phyloP scores from a whole-genome alignment of 2,329 filamentous ascomycete species.

The Chaetomium olivaceum region DNA sequence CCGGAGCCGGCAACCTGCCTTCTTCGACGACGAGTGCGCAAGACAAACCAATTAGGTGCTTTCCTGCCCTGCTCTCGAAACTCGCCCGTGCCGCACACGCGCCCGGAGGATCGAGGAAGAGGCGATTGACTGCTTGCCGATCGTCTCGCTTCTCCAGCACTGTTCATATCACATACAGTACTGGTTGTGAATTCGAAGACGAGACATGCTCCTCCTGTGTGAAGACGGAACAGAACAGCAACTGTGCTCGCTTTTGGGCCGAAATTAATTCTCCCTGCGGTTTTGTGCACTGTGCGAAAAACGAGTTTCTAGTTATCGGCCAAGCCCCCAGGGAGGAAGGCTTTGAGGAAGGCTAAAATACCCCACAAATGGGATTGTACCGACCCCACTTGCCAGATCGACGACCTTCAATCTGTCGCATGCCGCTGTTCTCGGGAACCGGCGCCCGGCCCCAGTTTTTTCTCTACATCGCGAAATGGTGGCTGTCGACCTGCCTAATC shows the following conservation, averaged over 20 bases:
- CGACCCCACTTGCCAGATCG: conserved; percentile 18
- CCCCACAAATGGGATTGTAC: background rate
- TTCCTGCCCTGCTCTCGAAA: background rate
- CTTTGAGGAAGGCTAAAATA: conserved; percentile 6
- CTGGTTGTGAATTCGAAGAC: background rate
- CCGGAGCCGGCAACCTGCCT: conserved; percentile 20
- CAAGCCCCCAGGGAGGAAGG: background rate
- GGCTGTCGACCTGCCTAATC: conserved; percentile 34
- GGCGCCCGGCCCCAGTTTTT: conserved; percentile 5
- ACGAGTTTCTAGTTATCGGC: background rate
- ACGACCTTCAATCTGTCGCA: conserved; percentile 11
- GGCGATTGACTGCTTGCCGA: background rate
- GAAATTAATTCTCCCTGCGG: background rate
- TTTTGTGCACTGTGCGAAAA: conserved; percentile 9
- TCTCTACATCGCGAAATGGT: conserved; percentile 14
- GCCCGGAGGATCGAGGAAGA: background rate
- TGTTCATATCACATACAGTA: background rate
- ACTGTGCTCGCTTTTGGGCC: background rate
- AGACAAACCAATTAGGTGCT: conserved; percentile 5
- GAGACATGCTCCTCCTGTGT: background rate
- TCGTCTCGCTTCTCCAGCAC: background rate
- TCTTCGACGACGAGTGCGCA: conserved; percentile 4
- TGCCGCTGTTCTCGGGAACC: background rate
- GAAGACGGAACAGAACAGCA: background rate
- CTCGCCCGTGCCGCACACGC: background rate